phyloP scores from a whole-genome alignment of 108 stramenopile genomes.

The Skeletonema marinoi region DNA sequence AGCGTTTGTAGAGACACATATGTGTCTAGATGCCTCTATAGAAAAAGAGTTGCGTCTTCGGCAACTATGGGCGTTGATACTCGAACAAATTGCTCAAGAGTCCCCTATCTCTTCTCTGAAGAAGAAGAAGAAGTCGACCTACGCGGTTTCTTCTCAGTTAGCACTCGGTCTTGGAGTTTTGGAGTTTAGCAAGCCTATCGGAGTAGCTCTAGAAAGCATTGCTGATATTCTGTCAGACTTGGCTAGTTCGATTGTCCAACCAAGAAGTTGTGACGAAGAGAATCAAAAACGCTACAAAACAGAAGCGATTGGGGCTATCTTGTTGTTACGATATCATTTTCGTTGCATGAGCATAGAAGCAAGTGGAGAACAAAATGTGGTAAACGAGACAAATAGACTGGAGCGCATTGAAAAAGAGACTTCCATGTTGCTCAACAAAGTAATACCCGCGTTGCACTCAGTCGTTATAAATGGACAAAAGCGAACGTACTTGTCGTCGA shows the following conservation, averaged over 20 bases:
- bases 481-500: slow-evolving; percentile 18
- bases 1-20: not conserved
- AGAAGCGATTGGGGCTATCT: not conserved
- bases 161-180: not conserved
- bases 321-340: not conserved
- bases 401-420: not conserved
- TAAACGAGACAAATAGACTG: not conserved
- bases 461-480: not conserved
- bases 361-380: not conserved
- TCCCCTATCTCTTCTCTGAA: not conserved
- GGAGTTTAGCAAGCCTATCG: not conserved
- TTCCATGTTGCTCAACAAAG: not conserved
- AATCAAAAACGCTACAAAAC: not conserved
- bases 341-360: not conserved
- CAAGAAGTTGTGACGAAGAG: not conserved
- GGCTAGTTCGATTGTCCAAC: not conserved
- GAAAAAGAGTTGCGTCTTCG: not conserved
- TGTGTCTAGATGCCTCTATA: not conserved
- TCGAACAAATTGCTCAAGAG: not conserved
- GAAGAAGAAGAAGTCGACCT: not conserved
- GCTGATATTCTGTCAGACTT: not conserved
- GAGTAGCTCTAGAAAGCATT: not conserved
- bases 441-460: not conserved
- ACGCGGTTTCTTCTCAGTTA: not conserved
- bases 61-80: not conserved